Percentiles rank a stretch among this genome's conserved stretches.
phyloP scores from a whole-genome alignment of 1,284 basidiomycete genomes.

The Ceratobasidium sp. region DNA sequence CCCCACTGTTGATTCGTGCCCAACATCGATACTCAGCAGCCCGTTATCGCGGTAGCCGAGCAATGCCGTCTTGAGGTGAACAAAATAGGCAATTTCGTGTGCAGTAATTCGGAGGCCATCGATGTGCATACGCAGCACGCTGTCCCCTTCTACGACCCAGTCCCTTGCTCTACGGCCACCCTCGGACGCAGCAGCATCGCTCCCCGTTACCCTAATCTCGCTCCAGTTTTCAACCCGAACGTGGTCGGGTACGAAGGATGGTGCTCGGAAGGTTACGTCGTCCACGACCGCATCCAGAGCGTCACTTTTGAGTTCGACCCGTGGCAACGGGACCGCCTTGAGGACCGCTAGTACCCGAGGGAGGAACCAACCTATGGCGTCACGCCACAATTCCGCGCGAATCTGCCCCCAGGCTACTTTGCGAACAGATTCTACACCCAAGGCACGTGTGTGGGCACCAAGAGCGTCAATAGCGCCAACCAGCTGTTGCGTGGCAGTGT shows the following conservation, averaged over 20 bases:
- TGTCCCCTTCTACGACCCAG: slow-evolving; percentile 45
- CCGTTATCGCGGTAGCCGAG: slow-evolving; percentile 58
- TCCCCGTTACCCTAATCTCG: slow-evolving; percentile 49
- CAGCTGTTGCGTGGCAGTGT: slow-evolving; percentile 52
- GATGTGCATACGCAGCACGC: slow-evolving; percentile 51
- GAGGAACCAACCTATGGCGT: slow-evolving; percentile 53
- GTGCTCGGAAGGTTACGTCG: slow-evolving; percentile 49
- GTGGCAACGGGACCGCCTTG: slow-evolving; percentile 54
- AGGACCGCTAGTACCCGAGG: slow-evolving; percentile 52
- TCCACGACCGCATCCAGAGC: slow-evolving; percentile 53
- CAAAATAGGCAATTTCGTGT: slow-evolving; percentile 56
- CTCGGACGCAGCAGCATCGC: slow-evolving; percentile 30
- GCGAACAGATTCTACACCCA: slow-evolving; percentile 34
- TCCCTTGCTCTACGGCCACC: slow-evolving; percentile 13
- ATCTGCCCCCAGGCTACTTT: slow-evolving; percentile 29
- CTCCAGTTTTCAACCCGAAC: slow-evolving; percentile 54
- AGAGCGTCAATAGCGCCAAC: slow-evolving; percentile 46
- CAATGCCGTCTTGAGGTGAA: slow-evolving; percentile 50
- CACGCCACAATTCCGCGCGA: slow-evolving; percentile 46
- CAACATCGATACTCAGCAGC: slow-evolving; percentile 54
- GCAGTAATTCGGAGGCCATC: slow-evolving; percentile 55
- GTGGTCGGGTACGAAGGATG: slow-evolving; percentile 54
- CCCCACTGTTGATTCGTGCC: slow-evolving; percentile 42
- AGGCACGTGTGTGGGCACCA: slow-evolving; percentile 13
- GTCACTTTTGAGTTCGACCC: slow-evolving; percentile 53